Evolutionary conservation across 768 basidiomycete genomes (phyloP).

Genomic region (Boletus sp.): DNA sequence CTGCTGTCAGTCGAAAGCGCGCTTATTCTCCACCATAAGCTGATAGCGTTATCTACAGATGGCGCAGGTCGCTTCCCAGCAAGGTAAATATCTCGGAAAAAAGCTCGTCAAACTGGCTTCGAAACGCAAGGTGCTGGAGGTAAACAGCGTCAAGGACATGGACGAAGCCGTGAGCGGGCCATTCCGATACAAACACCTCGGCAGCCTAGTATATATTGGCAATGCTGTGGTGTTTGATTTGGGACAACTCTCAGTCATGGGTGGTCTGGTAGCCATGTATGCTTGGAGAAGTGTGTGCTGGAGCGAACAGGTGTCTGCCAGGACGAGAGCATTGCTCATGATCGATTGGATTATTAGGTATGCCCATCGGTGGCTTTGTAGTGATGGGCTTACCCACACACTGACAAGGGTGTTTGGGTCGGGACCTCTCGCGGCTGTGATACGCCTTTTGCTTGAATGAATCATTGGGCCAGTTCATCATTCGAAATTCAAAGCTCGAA

Average conservation of each 20-base stretch:
- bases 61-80: constrained; percentile 98
- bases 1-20: constrained; percentile 60
- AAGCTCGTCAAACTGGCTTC: constrained; percentile 78
- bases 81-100: constrained; percentile 91
- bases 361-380: constrained; percentile 10
- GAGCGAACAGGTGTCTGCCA: constrained; percentile 90
- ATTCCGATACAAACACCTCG: constrained; percentile 82
- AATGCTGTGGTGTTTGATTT: constrained; percentile 95
- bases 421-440: constrained; percentile 33
- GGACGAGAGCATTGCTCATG: constrained; percentile 91
- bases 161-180: constrained; percentile 78
- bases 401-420: constrained; percentile 33
- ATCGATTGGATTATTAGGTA: constrained; percentile 93
- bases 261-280: constrained; percentile 92
- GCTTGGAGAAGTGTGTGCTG: constrained; percentile 95
- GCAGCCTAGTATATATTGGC: constrained; percentile 79
- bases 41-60: constrained; percentile 52
- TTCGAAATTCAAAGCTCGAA: no score
- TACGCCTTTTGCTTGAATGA: not conserved
- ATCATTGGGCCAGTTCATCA: not conserved
- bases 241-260: constrained; percentile 77
- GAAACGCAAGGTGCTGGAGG: constrained; percentile 42
- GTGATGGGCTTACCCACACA: not conserved
- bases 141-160: constrained; percentile 45
- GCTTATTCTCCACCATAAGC: not conserved